Evolutionary conservation across 2,329 filamentous ascomycete species (phyloP).

Genomic region (Pseudogymnoascus sp.): DNA sequence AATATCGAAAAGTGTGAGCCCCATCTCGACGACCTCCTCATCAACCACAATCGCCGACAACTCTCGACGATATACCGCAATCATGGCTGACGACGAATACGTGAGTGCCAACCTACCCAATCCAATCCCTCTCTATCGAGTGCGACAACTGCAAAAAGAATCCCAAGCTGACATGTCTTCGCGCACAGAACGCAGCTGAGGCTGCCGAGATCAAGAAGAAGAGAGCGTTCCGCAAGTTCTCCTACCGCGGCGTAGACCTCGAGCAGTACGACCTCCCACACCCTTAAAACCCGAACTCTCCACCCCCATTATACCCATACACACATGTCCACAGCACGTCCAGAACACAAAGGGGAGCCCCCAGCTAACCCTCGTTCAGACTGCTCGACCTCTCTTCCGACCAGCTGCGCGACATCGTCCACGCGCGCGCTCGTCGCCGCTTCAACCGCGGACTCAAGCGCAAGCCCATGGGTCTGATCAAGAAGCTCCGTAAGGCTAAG

Average conservation of each 20-base stretch:
- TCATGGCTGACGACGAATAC: slow-evolving; percentile 75
- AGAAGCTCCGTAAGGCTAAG: slow-evolving; percentile 99
- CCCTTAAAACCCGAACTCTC: neutral
- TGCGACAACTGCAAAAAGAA: neutral
- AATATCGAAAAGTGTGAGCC: slow-evolving; percentile 6
- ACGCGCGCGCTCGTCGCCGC: slow-evolving; percentile 94
- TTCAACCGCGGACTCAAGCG: slow-evolving; percentile 99
- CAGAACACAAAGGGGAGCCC: slow-evolving; percentile 29
- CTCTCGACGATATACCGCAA: slow-evolving; percentile 39
- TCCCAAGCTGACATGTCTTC: slow-evolving; percentile 29
- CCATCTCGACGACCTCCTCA: slow-evolving; percentile 8
- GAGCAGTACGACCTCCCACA: slow-evolving; percentile 70
- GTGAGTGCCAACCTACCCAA: slow-evolving; percentile 42
- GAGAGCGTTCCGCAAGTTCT: slow-evolving; percentile 99
- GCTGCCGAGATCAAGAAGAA: slow-evolving; percentile 99
- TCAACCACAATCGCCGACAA: slow-evolving; percentile 16
- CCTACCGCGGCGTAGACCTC: slow-evolving; percentile 98
- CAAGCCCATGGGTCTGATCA: slow-evolving; percentile 99
- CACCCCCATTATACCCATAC: slow-evolving; percentile 11
- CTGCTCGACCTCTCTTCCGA: slow-evolving; percentile 98
- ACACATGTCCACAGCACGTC: slow-evolving; percentile 16
- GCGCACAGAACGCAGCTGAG: slow-evolving; percentile 81
- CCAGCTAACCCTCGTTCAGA: slow-evolving; percentile 44
- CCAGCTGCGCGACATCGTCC: slow-evolving; percentile 98
- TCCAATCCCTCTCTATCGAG: neutral